Evolutionary conservation across 768 basidiomycete species (phyloP).

Genomic region (Kwoniella newhampshirensis): DNA sequence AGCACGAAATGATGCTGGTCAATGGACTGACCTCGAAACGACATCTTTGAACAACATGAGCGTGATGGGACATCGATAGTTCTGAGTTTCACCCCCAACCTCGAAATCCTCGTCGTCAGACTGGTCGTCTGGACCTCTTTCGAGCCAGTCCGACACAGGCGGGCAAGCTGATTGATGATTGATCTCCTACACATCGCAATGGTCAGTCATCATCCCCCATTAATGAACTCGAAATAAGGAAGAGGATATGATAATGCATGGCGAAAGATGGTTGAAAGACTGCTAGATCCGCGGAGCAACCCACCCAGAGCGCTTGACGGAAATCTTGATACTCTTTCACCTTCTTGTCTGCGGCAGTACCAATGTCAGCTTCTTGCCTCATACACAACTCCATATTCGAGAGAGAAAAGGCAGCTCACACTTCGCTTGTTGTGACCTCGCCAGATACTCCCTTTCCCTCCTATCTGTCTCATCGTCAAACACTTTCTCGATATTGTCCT

Average conservation of each 20-base stretch:
- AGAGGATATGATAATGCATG: no score
- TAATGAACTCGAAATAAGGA: no score
- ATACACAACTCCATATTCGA: background rate
- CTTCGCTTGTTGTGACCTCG: constrained; percentile 29
- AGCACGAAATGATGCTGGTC: no score
- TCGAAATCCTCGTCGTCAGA: constrained; percentile 86
- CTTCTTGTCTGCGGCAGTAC: constrained; percentile 24
- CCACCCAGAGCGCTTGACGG: constrained; percentile 35
- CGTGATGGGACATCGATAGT: constrained; percentile 80
- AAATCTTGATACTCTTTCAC: constrained; percentile 30
- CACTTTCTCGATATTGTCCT: constrained; percentile 22
- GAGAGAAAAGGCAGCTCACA: constrained; percentile 21
- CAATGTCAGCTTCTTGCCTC: background rate
- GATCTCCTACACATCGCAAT: constrained; percentile 28
- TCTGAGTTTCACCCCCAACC: constrained; percentile 78
- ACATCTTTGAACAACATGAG: constrained; percentile 69
- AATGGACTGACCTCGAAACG: constrained; percentile 69
- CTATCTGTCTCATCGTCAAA: constrained; percentile 16
- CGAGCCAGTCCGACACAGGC: constrained; percentile 40
- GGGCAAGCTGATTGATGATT: constrained; percentile 37
- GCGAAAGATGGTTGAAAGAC: no score
- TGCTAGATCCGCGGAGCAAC: constrained; percentile 1
- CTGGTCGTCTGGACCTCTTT: constrained; percentile 61
- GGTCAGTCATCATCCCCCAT: background rate
- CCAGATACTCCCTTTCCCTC: constrained; percentile 24